Evolutionary conservation across 2,329 filamentous ascomycete species (phyloP).

Genomic region (Microascus cirrosus): DNA sequence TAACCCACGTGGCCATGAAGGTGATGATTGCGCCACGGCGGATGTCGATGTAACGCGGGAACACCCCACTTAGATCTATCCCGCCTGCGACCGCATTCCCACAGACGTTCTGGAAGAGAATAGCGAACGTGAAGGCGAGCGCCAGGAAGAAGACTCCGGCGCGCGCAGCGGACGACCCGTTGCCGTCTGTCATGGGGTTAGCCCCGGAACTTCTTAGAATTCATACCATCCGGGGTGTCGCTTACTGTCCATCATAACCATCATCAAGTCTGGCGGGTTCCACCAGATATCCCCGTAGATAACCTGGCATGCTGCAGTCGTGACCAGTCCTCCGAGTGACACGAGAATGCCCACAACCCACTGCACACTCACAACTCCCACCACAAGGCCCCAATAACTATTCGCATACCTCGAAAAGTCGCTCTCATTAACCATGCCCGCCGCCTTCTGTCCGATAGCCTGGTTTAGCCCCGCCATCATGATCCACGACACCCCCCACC

Average conservation of each 20-base stretch:
- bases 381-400: slow-evolving; percentile 11
- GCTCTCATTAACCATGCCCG: slow-evolving; percentile 17
- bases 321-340: slow-evolving; percentile 13
- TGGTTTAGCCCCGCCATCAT: slow-evolving; percentile 19
- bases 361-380: slow-evolving; percentile 14
- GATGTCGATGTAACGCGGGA: slow-evolving; percentile 16
- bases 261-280: slow-evolving; percentile 11
- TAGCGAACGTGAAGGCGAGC: slow-evolving; percentile 15
- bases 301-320: slow-evolving; percentile 13
- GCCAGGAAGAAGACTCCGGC: slow-evolving; percentile 17
- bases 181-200: slow-evolving; percentile 8
- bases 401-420: slow-evolving; percentile 17
- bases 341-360: slow-evolving; percentile 17
- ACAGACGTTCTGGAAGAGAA: slow-evolving; percentile 17
- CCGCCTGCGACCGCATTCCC: slow-evolving; percentile 17
- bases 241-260: slow-evolving; percentile 15
- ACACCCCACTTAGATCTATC: slow-evolving; percentile 16
- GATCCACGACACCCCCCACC: slow-evolving; percentile 12
- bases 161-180: slow-evolving; percentile 9
- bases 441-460: slow-evolving; percentile 16
- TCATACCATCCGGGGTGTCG: slow-evolving; percentile 15
- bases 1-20: slow-evolving; percentile 12
- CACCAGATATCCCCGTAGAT: slow-evolving; percentile 12
- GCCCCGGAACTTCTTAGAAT: not conserved
- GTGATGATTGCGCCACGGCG: slow-evolving; percentile 15